These are phyloP conservation scores for Cucurbitaria berberidis DNA, from an alignment of 2,329 filamentous ascomycete species.

Conservation along the genomic window DNA sequence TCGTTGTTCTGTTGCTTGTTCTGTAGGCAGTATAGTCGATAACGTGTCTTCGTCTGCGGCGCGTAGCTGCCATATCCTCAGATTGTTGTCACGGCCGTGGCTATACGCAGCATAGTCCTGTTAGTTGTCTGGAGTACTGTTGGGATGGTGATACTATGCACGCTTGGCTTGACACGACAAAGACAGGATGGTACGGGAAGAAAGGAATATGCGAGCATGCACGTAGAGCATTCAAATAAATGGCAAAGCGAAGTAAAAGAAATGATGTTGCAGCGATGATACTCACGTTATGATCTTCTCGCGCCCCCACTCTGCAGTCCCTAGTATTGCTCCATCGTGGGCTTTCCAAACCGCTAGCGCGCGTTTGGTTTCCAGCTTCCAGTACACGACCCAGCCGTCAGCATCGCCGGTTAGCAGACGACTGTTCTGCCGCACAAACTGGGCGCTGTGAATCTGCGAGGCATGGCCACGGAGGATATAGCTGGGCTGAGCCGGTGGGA, in stretches of 20 bases:
- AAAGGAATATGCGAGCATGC: slow-evolving; percentile 1
- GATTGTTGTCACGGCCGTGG: slow-evolving; percentile 86
- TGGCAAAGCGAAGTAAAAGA: not conserved
- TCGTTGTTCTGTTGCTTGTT: slow-evolving; percentile 56
- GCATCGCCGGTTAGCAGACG: slow-evolving; percentile 86
- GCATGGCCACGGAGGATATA: slow-evolving; percentile 87
- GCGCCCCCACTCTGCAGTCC: slow-evolving; percentile 72
- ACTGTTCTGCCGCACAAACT: slow-evolving; percentile 74
- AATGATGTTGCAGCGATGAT: not conserved
- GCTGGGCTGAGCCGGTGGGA: slow-evolving; percentile 61
- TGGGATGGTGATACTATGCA: not conserved
- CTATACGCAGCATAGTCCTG: slow-evolving; percentile 54
- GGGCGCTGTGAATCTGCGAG: slow-evolving; percentile 76
- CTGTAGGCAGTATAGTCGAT: slow-evolving; percentile 73
- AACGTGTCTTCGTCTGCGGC: slow-evolving; percentile 66
- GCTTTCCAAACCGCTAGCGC: slow-evolving; percentile 85
- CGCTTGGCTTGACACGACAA: not conserved
- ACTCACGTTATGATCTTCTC: slow-evolving; percentile 83
- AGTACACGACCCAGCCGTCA: slow-evolving; percentile 85
- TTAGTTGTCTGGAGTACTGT: slow-evolving; percentile 1
- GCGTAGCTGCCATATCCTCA: slow-evolving; percentile 82
- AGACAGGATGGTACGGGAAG: not conserved
- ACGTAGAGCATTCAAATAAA: not conserved
- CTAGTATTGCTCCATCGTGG: slow-evolving; percentile 78
- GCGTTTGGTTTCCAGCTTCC: slow-evolving; percentile 83